Conservation (phyloP, 2,329 filamentous ascomycete species). For the Sporothrix luriei region DNA sequence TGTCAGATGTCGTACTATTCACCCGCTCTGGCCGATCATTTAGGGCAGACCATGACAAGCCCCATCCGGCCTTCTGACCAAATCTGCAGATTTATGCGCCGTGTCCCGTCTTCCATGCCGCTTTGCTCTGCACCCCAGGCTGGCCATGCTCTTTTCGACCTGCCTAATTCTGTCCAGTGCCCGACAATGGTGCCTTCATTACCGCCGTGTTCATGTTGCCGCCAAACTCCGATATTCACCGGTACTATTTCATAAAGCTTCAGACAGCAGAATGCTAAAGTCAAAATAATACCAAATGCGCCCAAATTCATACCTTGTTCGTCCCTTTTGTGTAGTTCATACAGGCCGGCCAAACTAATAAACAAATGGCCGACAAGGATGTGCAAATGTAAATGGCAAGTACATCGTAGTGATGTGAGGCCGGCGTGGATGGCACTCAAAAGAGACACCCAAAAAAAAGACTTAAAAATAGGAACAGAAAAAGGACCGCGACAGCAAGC, state of each 20-base stretch:
- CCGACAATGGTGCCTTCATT: constrained; percentile 2
- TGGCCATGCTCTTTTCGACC: constrained; percentile 1
- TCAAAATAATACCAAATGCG: constrained; percentile 3
- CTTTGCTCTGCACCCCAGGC: neutral
- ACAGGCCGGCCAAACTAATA: constrained; percentile 3
- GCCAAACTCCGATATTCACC: neutral
- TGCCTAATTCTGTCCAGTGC: constrained; percentile 22
- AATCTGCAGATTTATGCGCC: constrained; percentile 3
- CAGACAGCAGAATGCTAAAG: neutral
- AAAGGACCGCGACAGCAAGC: neutral
- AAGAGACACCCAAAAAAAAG: too few relatives aligned
- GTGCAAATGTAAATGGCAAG: neutral
- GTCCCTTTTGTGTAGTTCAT: constrained; percentile 1
- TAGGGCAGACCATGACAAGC: neutral
- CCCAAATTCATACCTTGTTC: neutral
- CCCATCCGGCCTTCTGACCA: neutral
- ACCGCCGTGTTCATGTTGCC: neutral
- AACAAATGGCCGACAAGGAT: neutral
- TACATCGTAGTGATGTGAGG: too few relatives aligned
- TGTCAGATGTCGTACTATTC: neutral
- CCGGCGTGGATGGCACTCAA: neutral
- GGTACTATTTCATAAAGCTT: neutral
- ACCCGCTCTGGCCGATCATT: neutral
- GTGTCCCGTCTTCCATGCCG: neutral
- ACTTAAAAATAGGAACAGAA: neutral